Conservation (phyloP, 2,329 filamentous ascomycete species). For the Fusarium denticulatum region DNA sequence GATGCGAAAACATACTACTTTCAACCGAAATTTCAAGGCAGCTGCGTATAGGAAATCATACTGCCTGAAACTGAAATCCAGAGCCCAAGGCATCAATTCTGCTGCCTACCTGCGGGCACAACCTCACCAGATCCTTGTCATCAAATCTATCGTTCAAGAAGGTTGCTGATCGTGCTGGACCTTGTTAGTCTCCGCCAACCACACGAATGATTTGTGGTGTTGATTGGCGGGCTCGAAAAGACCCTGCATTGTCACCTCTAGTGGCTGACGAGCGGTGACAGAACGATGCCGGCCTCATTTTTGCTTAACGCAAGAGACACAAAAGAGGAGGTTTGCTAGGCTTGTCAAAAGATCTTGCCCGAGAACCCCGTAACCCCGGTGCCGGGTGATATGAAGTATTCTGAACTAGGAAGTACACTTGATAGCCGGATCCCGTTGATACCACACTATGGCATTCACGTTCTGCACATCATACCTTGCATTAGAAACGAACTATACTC, state of each 20-base stretch:
- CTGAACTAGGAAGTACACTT: conserved; percentile 11
- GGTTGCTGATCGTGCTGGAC: conserved; percentile 9
- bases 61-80: not conserved
- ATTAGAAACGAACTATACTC: conserved; percentile 18
- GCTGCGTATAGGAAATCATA: not conserved
- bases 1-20: not conserved
- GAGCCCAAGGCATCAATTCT: not conserved
- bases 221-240: conserved; percentile 21
- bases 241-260: conserved; percentile 33
- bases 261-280: conserved; percentile 32
- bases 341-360: not conserved
- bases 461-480: conserved; percentile 30
- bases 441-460: not conserved
- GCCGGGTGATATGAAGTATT: not conserved
- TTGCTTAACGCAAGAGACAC: not conserved
- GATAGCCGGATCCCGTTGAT: conserved; percentile 3
- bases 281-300: conserved; percentile 28
- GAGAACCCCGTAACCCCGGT: not conserved
- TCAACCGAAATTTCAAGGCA: not conserved
- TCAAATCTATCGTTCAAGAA: not conserved
- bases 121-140: not conserved
- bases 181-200: conserved; percentile 3
- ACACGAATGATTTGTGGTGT: not conserved
- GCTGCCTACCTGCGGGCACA: conserved; percentile 5
- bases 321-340: conserved; percentile 3